These are phyloP conservation scores for Physcomitrellopsis africana DNA, from an alignment of 225 moss, liverwort and hornwort species.

Conservation along the genomic window DNA sequence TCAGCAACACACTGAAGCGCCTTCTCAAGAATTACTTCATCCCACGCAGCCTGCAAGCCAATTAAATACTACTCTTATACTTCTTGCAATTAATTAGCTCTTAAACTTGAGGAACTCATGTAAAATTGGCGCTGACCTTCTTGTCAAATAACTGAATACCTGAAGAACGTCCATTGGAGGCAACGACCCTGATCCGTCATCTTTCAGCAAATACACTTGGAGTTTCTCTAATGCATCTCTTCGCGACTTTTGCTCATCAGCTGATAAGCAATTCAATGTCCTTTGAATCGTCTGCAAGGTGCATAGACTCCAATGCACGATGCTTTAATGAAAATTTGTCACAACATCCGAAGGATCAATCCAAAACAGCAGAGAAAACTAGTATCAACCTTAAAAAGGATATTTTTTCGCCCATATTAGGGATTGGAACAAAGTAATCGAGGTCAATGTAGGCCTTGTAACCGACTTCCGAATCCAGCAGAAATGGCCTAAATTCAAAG, in stretches of 20 bases:
- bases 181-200: constrained; percentile 67
- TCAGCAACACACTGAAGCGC: constrained; percentile 65
- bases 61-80: not conserved
- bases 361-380: not conserved
- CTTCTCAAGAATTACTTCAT: constrained; percentile 64
- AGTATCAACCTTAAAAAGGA: not conserved
- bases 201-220: constrained; percentile 61
- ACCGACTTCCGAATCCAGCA: too few relatives aligned
- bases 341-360: not conserved
- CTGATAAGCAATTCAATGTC: constrained; percentile 79
- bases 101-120: not conserved
- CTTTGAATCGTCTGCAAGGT: constrained; percentile 70
- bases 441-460: not conserved
- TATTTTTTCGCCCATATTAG: not conserved
- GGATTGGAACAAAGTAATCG: not conserved
- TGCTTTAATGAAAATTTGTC: not conserved
- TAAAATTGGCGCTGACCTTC: not conserved
- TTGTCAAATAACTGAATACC: constrained; percentile 29
- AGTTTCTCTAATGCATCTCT: constrained; percentile 66
- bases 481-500: too few relatives aligned
- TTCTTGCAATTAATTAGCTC: not conserved
- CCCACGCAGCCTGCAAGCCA: constrained; percentile 75
- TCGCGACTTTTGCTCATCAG: constrained; percentile 68
- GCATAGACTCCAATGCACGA: not conserved
- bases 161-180: constrained; percentile 67